Evolutionary conservation across 2,329 filamentous ascomycete species (phyloP).

Genomic region (Emmonsiellopsis sp.): DNA sequence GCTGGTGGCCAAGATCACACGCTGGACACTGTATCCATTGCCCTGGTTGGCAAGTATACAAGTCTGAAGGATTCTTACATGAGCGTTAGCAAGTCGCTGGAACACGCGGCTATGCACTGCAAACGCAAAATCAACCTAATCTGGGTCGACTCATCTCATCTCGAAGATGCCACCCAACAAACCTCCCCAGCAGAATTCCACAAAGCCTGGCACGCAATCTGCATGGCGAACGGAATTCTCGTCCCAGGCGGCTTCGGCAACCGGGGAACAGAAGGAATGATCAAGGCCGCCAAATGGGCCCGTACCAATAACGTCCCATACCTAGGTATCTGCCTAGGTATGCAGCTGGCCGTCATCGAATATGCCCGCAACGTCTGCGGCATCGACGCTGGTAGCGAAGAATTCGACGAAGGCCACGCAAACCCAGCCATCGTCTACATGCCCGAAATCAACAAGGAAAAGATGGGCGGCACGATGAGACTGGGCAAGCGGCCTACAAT

Average conservation of each 20-base stretch:
- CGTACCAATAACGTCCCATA: conserved; percentile 72
- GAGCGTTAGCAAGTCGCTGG: conserved; percentile 73
- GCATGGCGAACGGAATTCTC: conserved; percentile 49
- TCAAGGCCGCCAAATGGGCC: conserved; percentile 76
- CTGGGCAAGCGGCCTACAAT: conserved; percentile 64
- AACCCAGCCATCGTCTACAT: conserved; percentile 78
- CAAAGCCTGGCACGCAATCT: conserved; percentile 74
- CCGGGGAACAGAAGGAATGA: conserved; percentile 83
- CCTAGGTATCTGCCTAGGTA: conserved; percentile 82
- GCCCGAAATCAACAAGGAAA: conserved; percentile 73
- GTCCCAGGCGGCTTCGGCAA: conserved; percentile 69
- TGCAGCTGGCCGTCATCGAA: conserved; percentile 90
- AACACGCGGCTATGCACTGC: conserved; percentile 86
- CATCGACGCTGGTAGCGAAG: conserved; percentile 49
- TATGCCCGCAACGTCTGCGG: conserved; percentile 68
- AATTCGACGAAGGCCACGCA: conserved; percentile 47
- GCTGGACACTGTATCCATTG: conserved; percentile 65
- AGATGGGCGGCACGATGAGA: conserved; percentile 79
- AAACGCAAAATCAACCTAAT: conserved; percentile 67
- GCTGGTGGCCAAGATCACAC: conserved; percentile 58
- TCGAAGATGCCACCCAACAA: conserved; percentile 58
- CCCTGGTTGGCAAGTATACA: conserved; percentile 86
- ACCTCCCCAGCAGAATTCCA: conserved; percentile 64
- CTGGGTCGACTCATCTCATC: conserved; percentile 75
- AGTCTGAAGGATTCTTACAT: conserved; percentile 79